Conservation (phyloP, 805 yeast species). For the Yarrowia porcina region DNA sequence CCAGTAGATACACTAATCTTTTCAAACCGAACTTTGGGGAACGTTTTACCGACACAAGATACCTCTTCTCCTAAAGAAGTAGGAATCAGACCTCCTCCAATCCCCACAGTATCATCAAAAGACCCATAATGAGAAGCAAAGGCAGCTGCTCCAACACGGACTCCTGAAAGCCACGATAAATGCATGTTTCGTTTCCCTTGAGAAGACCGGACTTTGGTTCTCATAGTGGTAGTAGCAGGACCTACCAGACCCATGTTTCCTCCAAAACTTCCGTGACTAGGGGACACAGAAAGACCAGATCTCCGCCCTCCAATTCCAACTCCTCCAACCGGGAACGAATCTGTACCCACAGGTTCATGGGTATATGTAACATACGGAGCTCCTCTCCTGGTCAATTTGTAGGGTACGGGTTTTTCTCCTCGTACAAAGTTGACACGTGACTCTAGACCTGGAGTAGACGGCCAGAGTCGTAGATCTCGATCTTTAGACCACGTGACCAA, state of each 20-base stretch:
- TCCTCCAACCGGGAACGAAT: not conserved
- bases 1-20: conserved; percentile 87
- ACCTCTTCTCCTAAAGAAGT: conserved; percentile 89
- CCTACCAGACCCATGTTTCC: not conserved
- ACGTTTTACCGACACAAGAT: conserved; percentile 79
- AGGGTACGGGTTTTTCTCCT: conserved; percentile 39
- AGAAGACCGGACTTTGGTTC: not conserved
- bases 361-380: conserved; percentile 50
- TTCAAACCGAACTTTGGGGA: conserved; percentile 83
- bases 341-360: conserved; percentile 45
- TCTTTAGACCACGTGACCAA: conserved; percentile 93
- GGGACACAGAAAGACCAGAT: conserved; percentile 10
- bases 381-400: conserved; percentile 42
- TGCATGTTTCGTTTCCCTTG: conserved; percentile 40
- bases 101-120: conserved; percentile 25
- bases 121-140: conserved; percentile 33
- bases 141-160: conserved; percentile 48
- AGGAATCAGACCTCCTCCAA: conserved; percentile 33
- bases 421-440: conserved; percentile 45
- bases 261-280: not conserved
- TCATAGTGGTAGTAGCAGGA: not conserved
- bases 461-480: conserved; percentile 81
- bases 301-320: conserved; percentile 7
- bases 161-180: conserved; percentile 91
- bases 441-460: conserved; percentile 50